A percentile compares a stretch with the other conserved stretches of the same genome.
These are phyloP conservation scores for Candida qinlingensis DNA, from an alignment of 805 yeast species.

Conservation along the genomic window DNA sequence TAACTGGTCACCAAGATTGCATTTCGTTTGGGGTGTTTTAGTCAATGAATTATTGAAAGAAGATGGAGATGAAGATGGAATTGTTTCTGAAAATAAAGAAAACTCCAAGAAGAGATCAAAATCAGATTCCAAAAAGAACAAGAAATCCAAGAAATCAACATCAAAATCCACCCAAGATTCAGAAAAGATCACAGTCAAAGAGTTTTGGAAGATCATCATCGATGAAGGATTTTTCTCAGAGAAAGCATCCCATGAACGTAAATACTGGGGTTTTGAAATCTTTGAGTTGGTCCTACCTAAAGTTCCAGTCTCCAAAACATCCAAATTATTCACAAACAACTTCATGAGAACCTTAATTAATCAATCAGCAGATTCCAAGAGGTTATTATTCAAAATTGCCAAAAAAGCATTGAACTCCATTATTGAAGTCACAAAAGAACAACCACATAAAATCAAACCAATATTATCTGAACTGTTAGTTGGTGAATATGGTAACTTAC, in stretches of 20 bases:
- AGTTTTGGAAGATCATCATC: constrained; percentile 75
- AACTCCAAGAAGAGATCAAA: constrained; percentile 38
- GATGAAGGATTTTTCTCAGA: constrained; percentile 78
- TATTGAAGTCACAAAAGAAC: constrained; percentile 31
- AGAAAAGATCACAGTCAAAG: constrained; percentile 31
- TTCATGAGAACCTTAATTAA: constrained; percentile 68
- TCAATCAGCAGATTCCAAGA: constrained; percentile 62
- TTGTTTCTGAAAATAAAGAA: constrained; percentile 12
- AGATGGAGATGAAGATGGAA: constrained; percentile 21
- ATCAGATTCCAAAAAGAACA: constrained; percentile 25
- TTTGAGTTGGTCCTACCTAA: constrained; percentile 43
- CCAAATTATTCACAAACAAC: constrained; percentile 50
- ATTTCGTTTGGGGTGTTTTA: constrained; percentile 69
- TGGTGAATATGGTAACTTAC: constrained; percentile 50
- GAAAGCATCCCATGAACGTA: constrained; percentile 78
- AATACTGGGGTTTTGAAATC: constrained; percentile 79
- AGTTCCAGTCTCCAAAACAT: constrained; percentile 20
- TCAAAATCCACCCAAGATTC: constrained; percentile 1
- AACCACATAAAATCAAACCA: constrained; percentile 32
- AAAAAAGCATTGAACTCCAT: constrained; percentile 43
- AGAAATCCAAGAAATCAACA: constrained; percentile 19
- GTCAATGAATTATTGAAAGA: constrained; percentile 34
- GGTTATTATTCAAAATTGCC: constrained; percentile 66
- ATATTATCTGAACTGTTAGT: constrained; percentile 31
- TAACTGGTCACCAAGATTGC: constrained; percentile 70